Percentiles rank a stretch among this genome's conserved stretches.
Conservation (phyloP, 768 basidiomycete species). For the Mycena indigotica region DNA sequence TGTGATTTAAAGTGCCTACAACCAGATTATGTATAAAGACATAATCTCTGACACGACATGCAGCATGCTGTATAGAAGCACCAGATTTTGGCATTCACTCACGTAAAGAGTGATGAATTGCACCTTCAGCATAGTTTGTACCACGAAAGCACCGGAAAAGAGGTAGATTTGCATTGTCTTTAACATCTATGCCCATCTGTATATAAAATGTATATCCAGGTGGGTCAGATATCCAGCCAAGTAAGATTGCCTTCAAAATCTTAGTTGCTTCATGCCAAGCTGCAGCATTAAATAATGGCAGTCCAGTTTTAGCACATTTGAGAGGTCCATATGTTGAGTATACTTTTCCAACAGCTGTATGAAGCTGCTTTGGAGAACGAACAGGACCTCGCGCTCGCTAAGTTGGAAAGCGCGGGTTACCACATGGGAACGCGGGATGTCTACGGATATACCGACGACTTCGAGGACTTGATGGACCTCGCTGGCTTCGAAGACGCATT, state of each 20-base stretch:
- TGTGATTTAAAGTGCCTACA: conserved; percentile 8
- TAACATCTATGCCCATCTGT: no score
- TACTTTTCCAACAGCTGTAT: not conserved
- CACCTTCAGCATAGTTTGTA: conserved; percentile 3
- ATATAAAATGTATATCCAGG: not conserved
- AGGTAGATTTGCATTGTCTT: not conserved
- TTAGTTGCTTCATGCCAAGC: conserved; percentile 10
- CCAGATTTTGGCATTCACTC: conserved; percentile 12
- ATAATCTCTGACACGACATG: conserved; percentile 1
- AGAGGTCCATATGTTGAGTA: conserved; percentile 2
- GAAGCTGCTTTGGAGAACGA: conserved; percentile 2
- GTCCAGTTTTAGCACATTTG: conserved; percentile 10
- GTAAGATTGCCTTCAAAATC: conserved; percentile 1
- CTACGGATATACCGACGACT: no score
- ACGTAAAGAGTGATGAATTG: not conserved
- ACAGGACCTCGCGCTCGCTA: no score
- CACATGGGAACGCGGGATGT: no score
- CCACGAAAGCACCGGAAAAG: not conserved
- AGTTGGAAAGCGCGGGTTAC: no score
- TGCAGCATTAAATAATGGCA: conserved; percentile 9
- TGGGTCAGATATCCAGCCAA: not conserved
- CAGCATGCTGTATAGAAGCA: conserved; percentile 1
- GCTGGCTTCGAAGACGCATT: no score
- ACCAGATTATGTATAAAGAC: conserved; percentile 8
- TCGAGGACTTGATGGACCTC: no score